These are phyloP conservation scores for Paecilomyces sp. DNA, from an alignment of 2,329 filamentous ascomycete species.

Conservation along the genomic window DNA sequence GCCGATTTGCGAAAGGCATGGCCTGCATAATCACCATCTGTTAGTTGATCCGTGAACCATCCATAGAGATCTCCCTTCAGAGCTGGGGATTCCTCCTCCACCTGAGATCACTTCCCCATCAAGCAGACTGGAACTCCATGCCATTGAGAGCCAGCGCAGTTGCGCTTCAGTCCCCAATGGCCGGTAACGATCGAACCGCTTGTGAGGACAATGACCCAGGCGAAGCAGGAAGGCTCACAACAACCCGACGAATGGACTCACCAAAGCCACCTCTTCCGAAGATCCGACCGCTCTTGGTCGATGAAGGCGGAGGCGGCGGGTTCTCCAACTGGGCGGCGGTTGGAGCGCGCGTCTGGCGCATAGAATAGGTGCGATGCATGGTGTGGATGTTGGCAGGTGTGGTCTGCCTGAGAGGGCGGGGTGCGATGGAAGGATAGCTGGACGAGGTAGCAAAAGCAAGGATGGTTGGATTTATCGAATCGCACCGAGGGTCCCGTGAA, in stretches of 20 bases:
- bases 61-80: neutral
- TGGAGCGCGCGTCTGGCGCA: constrained; percentile 94
- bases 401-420: neutral
- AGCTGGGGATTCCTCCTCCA: neutral
- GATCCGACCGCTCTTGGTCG: constrained; percentile 82
- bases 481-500: neutral
- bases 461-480: neutral
- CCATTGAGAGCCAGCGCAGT: neutral
- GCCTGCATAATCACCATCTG: constrained; percentile 35
- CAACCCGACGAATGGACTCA: constrained; percentile 43
- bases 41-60: neutral
- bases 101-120: neutral
- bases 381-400: constrained; percentile 12
- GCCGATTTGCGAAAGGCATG: constrained; percentile 53
- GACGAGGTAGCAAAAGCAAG: neutral
- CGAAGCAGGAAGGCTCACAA: neutral
- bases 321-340: constrained; percentile 89
- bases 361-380: constrained; percentile 99
- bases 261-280: constrained; percentile 82
- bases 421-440: neutral
- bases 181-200: neutral
- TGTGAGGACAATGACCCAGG: neutral
- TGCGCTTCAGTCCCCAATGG: neutral
- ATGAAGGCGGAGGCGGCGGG: constrained; percentile 83
- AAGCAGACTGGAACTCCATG: neutral